Evolutionary conservation across 2,329 filamentous ascomycete genomes (phyloP).

Genomic region (Cladosporium sp.): DNA sequence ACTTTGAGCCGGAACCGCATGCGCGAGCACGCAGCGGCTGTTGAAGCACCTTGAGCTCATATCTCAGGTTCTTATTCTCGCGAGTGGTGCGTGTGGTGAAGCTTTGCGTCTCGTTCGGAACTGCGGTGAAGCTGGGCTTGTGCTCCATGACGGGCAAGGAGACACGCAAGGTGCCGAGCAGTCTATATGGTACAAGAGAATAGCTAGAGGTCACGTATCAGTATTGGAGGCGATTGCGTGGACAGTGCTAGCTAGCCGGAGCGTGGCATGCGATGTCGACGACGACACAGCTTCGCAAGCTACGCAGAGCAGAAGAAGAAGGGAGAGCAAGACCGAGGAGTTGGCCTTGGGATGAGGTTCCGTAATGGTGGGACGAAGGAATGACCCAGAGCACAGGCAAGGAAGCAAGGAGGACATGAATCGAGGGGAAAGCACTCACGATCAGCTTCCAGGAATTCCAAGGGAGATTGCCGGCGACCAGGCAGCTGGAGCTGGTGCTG

Average conservation of each 20-base stretch:
- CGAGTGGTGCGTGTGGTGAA: slow-evolving; percentile 59
- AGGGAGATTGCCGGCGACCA: slow-evolving; percentile 5
- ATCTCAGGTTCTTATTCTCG: slow-evolving; percentile 73
- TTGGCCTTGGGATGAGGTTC: slow-evolving; percentile 13
- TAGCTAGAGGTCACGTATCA: background rate
- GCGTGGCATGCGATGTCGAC: background rate
- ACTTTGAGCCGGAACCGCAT: slow-evolving; percentile 92
- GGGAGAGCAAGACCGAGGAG: slow-evolving; percentile 3
- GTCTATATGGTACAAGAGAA: background rate
- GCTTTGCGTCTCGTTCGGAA: slow-evolving; percentile 55
- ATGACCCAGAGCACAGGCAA: slow-evolving; percentile 5
- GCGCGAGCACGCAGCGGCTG: slow-evolving; percentile 91
- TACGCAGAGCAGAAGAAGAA: too few relatives aligned
- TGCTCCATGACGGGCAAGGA: slow-evolving; percentile 14
- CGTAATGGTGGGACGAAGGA: slow-evolving; percentile 9
- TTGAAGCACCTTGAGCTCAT: slow-evolving; percentile 81
- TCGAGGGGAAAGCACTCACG: slow-evolving; percentile 7
- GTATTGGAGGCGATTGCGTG: background rate
- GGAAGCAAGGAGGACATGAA: slow-evolving; percentile 11
- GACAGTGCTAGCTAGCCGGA: background rate
- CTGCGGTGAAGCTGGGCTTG: slow-evolving; percentile 35
- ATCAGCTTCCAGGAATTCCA: slow-evolving; percentile 5
- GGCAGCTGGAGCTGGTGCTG: background rate
- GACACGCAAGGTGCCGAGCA: background rate
- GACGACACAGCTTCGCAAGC: background rate